Percentiles rank a stretch among this genome's conserved stretches.
Evolutionary conservation across 139 green algal genomes (phyloP).

Genomic region (Micromonas commoda): DNA sequence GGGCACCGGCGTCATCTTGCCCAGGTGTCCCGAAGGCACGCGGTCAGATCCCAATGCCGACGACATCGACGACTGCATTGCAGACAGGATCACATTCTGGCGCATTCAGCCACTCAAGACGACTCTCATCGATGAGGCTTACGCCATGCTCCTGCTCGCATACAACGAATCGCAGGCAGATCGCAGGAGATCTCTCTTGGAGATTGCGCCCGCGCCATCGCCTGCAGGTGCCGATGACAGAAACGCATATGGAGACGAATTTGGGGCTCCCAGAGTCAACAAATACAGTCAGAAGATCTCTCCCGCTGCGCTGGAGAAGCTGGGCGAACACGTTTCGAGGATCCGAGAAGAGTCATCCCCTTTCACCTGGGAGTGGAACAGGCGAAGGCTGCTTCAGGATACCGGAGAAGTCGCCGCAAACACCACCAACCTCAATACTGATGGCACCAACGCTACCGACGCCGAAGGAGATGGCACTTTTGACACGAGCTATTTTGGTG

Average conservation of each 20-base stretch:
- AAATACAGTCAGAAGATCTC: background rate
- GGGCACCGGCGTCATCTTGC: constrained; percentile 19
- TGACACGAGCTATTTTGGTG: background rate
- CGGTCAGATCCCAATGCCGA: background rate
- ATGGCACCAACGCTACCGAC: background rate
- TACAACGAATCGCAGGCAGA: background rate
- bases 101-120: constrained; percentile 11
- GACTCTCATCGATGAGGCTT: background rate
- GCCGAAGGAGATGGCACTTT: background rate
- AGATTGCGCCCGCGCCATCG: background rate
- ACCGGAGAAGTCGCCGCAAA: no score
- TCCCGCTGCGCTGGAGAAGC: background rate
- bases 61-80: background rate
- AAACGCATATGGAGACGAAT: no score
- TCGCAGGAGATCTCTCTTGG: background rate
- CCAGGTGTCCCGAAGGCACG: constrained; percentile 16
- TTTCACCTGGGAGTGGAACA: background rate
- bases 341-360: background rate
- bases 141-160: background rate
- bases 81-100: constrained; percentile 30
- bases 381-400: background rate
- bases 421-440: no score
- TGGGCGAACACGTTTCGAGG: background rate
- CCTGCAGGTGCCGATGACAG: no score
- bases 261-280: no score